These are phyloP conservation scores for Epichloe sylvatica DNA, from an alignment of 2,329 filamentous ascomycete genomes.

Conservation along the genomic window DNA sequence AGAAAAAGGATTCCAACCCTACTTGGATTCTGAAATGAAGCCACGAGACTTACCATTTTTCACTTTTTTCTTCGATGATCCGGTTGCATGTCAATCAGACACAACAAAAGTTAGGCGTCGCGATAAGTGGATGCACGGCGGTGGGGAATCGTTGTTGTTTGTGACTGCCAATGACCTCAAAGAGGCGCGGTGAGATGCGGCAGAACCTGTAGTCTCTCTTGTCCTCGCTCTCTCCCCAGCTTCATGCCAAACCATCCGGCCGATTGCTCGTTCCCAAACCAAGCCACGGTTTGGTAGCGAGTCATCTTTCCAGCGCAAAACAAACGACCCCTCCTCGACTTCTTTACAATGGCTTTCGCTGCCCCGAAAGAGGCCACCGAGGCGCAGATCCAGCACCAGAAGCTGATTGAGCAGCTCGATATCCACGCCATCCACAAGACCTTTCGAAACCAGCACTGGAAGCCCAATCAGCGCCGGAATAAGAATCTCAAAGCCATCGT, in stretches of 20 bases:
- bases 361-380: conserved; percentile 43
- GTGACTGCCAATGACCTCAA: conserved; percentile 4
- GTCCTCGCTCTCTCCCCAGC: neutral
- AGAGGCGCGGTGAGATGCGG: conserved; percentile 19
- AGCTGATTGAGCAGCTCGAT: conserved; percentile 81
- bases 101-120: neutral
- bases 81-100: neutral
- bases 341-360: conserved; percentile 23
- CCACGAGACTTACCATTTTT: neutral
- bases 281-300: too few relatives aligned
- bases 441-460: conserved; percentile 85
- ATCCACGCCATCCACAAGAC: conserved; percentile 73
- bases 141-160: neutral
- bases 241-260: neutral
- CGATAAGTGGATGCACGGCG: neutral
- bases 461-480: conserved; percentile 86
- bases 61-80: neutral
- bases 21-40: neutral
- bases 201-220: conserved; percentile 15
- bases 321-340: too few relatives aligned
- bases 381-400: conserved; percentile 66
- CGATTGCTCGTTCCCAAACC: too few relatives aligned
- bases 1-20: neutral
- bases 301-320: neutral
- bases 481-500: conserved; percentile 98